Conservation (phyloP, 2,329 filamentous ascomycete genomes). For the Ascochyta rabiei region DNA sequence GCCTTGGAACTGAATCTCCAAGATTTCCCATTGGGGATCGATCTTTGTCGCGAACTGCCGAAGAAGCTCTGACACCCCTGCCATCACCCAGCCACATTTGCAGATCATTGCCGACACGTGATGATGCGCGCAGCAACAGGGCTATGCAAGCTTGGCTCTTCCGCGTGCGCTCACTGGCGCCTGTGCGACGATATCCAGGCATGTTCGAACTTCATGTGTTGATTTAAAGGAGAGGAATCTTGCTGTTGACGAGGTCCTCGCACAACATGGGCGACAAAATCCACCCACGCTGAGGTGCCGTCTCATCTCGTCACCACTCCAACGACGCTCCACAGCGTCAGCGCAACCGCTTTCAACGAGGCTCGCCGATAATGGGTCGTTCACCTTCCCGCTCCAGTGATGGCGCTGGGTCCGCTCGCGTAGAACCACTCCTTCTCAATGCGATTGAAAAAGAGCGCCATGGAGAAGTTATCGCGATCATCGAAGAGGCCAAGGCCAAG, state of each 20-base stretch:
- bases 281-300: constrained; percentile 7
- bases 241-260: constrained; percentile 7
- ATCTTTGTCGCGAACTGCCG: not conserved
- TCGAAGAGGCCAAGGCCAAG: constrained; percentile 42
- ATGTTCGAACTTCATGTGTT: constrained; percentile 3
- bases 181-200: constrained; percentile 19
- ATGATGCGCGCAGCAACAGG: constrained; percentile 28
- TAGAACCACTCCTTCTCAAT: constrained; percentile 45
- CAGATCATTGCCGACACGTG: constrained; percentile 32
- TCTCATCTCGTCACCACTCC: constrained; percentile 14
- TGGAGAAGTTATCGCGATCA: constrained; percentile 42
- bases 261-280: constrained; percentile 16
- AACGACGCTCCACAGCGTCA: constrained; percentile 3
- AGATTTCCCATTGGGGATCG: not conserved
- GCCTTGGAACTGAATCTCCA: not conserved
- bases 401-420: constrained; percentile 39
- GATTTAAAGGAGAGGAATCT: constrained; percentile 1
- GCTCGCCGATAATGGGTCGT: constrained; percentile 36
- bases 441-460: constrained; percentile 42
- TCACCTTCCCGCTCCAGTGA: constrained; percentile 46
- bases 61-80: constrained; percentile 2
- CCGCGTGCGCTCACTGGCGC: constrained; percentile 16
- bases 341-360: constrained; percentile 3
- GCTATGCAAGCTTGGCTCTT: constrained; percentile 24
- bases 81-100: constrained; percentile 2